These are phyloP conservation scores for Elsinoe perseae DNA, from an alignment of 2,329 filamentous ascomycete genomes.

Conservation along the genomic window DNA sequence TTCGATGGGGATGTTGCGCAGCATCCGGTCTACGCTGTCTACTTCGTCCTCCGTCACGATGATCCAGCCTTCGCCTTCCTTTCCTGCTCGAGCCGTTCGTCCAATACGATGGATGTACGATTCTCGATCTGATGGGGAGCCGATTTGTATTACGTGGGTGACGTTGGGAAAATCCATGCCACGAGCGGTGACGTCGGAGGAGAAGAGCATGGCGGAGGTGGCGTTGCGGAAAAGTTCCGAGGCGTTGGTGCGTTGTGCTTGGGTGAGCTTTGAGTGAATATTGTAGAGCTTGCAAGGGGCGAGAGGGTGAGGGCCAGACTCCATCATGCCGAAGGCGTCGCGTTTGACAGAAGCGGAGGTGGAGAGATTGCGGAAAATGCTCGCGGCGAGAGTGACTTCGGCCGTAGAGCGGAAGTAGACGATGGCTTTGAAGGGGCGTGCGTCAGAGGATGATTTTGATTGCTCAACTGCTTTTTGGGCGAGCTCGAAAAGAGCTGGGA, in stretches of 20 bases:
- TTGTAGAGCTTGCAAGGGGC: slow-evolving; percentile 41
- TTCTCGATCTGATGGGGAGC: slow-evolving; percentile 38
- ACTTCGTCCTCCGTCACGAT: slow-evolving; percentile 53
- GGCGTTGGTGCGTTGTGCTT: slow-evolving; percentile 59
- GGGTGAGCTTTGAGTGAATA: slow-evolving; percentile 74
- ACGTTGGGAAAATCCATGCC: slow-evolving; percentile 50
- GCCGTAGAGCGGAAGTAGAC: slow-evolving; percentile 79
- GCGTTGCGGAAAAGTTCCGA: slow-evolving; percentile 64
- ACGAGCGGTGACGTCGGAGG: slow-evolving; percentile 45
- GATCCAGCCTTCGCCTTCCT: slow-evolving; percentile 64
- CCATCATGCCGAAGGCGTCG: slow-evolving; percentile 26
- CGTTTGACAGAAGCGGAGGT: slow-evolving; percentile 9
- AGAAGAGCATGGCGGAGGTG: slow-evolving; percentile 47
- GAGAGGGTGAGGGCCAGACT: slow-evolving; percentile 29
- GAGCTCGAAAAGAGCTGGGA: slow-evolving; percentile 72
- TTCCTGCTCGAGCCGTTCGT: slow-evolving; percentile 57
- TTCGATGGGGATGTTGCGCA: slow-evolving; percentile 55
- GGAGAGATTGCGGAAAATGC: slow-evolving; percentile 48
- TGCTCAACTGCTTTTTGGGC: slow-evolving; percentile 52
- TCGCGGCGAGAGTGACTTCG: slow-evolving; percentile 57
- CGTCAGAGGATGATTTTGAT: slow-evolving; percentile 31
- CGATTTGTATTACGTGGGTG: slow-evolving; percentile 46
- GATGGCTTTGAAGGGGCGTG: slow-evolving; percentile 83
- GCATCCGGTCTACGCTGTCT: slow-evolving; percentile 40
- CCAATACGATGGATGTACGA: slow-evolving; percentile 47